Conservation (phyloP, 1,139 yeast genomes). For the Candida pseudoviswanathii region DNA sequence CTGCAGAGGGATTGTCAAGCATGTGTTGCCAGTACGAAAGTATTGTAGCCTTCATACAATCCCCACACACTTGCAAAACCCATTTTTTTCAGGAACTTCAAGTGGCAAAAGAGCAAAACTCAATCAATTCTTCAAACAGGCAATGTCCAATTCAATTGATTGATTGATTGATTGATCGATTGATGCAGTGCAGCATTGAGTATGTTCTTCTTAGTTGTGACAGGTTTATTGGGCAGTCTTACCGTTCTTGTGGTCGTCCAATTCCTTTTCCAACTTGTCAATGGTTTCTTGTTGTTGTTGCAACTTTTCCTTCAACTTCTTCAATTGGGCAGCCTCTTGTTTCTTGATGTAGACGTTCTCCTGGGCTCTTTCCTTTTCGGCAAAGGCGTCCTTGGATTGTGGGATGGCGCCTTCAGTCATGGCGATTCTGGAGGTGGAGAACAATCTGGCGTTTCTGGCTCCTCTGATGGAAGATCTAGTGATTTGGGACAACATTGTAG, state of each 20-base stretch:
- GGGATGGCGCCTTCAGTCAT: conserved; percentile 29
- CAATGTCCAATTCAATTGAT: too few species aligned
- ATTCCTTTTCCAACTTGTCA: conserved; percentile 43
- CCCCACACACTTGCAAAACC: too few species aligned
- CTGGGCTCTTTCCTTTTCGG: conserved; percentile 49
- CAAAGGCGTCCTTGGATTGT: conserved; percentile 34
- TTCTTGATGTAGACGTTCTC: conserved; percentile 47
- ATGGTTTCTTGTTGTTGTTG: conserved; percentile 48
- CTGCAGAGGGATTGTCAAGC: too few species aligned
- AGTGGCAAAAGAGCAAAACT: too few species aligned
- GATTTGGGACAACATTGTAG: conserved; percentile 34
- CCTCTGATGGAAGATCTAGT: conserved; percentile 28
- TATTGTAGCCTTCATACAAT: too few species aligned
- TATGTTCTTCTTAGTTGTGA: not conserved
- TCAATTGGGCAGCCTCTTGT: conserved; percentile 53
- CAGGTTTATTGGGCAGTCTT: conserved; percentile 1
- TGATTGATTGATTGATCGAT: too few species aligned
- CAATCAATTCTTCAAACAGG: too few species aligned
- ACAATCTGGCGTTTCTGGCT: conserved; percentile 35
- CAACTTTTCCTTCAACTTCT: conserved; percentile 47
- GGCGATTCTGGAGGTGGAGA: conserved; percentile 40
- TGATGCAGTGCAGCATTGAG: too few species aligned
- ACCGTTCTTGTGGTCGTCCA: conserved; percentile 40
- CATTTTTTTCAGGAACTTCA: too few species aligned
- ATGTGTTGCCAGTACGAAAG: too few species aligned